phyloP scores from a whole-genome alignment of 331 rosid species.

The Stylosanthes scabra region DNA sequence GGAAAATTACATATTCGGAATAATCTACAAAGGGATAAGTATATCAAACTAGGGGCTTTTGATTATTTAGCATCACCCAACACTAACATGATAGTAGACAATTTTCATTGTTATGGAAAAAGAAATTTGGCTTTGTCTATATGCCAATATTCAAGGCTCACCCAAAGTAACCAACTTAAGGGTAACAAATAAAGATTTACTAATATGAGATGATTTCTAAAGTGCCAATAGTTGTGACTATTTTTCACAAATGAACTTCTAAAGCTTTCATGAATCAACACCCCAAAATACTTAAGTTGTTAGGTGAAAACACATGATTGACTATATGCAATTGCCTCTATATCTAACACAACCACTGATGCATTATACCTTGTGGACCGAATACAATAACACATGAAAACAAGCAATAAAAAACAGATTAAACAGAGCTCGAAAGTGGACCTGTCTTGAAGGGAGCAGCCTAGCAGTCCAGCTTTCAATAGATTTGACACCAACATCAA shows the following conservation, averaged over 20 bases:
- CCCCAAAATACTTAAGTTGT: background rate
- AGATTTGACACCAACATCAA: constrained; percentile 58
- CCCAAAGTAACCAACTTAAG: background rate
- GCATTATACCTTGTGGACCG: too few relatives aligned
- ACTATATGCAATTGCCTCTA: too few relatives aligned
- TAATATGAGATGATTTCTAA: background rate
- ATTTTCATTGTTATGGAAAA: background rate
- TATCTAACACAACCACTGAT: too few relatives aligned
- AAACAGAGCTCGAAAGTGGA: background rate
- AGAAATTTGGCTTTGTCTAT: background rate
- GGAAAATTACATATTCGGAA: too few relatives aligned
- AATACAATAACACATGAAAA: background rate
- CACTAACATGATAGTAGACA: background rate
- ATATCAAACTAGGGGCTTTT: background rate
- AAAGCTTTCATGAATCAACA: background rate
- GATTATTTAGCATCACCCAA: too few relatives aligned
- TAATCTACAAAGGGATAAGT: background rate
- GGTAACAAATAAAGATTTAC: background rate
- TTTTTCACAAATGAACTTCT: background rate
- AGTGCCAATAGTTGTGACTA: background rate
- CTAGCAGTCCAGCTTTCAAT: constrained; percentile 61
- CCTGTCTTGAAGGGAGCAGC: constrained; percentile 61
- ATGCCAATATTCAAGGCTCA: background rate
- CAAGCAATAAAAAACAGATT: too few relatives aligned
- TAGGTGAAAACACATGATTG: background rate